phyloP scores from a whole-genome alignment of 257 asterid genomes.

The Coffea eugenioides region DNA sequence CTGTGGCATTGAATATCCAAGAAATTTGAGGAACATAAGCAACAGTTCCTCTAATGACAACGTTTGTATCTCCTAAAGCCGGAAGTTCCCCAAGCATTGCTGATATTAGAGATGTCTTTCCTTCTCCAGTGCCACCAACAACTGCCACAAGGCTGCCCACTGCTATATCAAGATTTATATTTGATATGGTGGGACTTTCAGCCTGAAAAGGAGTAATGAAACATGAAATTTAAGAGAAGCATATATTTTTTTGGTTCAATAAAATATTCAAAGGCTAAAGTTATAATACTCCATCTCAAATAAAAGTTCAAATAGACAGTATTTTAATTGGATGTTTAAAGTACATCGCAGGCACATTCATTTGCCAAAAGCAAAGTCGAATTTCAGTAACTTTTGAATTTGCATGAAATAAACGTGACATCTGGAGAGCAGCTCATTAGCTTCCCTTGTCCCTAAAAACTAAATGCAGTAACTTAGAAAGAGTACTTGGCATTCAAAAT shows the following conservation, averaged over 20 bases:
- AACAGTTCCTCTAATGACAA: constrained; percentile 78
- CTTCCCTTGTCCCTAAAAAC: neutral
- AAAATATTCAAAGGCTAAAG: neutral
- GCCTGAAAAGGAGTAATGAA: constrained; percentile 34
- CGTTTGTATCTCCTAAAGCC: constrained; percentile 51
- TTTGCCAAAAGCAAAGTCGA: neutral
- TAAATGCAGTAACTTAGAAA: neutral
- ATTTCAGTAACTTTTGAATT: neutral
- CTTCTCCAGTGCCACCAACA: constrained; percentile 97
- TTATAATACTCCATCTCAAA: neutral
- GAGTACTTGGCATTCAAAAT: neutral
- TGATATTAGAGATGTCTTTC: constrained; percentile 92
- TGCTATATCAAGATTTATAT: constrained; percentile 85
- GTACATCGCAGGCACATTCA: too few relatives aligned
- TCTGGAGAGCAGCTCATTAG: neutral
- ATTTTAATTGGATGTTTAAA: neutral
- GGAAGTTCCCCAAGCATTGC: constrained; percentile 99
- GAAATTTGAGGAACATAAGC: constrained; percentile 97
- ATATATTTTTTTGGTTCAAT: neutral
- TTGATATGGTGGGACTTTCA: constrained; percentile 72
- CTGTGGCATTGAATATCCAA: constrained; percentile 98
- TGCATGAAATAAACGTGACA: neutral
- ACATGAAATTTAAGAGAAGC: neutral
- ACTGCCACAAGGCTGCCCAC: constrained; percentile 85
- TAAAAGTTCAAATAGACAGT: neutral